Evolutionary conservation across 176 grass and related monocot genomes (phyloP).

Genomic region (Zizania latifolia): DNA sequence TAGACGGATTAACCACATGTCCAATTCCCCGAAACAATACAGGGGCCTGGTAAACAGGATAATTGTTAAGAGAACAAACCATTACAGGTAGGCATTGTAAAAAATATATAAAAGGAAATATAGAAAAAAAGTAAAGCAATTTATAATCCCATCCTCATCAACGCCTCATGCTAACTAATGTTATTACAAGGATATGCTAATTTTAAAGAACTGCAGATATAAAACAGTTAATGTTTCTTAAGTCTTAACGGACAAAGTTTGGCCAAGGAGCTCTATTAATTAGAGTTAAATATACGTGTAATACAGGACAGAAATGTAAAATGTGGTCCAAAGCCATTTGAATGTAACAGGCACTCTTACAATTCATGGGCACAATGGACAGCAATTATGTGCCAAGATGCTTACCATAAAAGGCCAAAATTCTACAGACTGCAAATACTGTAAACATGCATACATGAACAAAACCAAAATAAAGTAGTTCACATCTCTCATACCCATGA

Average conservation of each 20-base stretch:
- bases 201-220: not conserved
- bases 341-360: not conserved
- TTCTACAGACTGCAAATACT: not conserved
- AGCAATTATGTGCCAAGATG: not conserved
- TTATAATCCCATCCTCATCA: not conserved
- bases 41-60: constrained; percentile 48
- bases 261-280: not conserved
- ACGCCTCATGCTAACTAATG: not conserved
- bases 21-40: constrained; percentile 86
- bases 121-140: no score
- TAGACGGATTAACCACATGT: constrained; percentile 67
- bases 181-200: not conserved
- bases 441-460: not conserved
- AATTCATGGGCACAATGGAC: not conserved
- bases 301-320: not conserved
- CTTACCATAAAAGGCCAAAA: not conserved
- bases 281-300: not conserved
- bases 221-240: not conserved
- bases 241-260: not conserved
- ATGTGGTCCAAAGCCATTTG: not conserved
- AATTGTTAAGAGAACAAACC: constrained; percentile 13
- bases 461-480: not conserved
- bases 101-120: no score
- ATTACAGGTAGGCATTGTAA: not conserved
- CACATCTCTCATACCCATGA: not conserved